These are phyloP conservation scores for Cinnamomum micranthum DNA, from an alignment of 164 flowering plant species.

Conservation along the genomic window DNA sequence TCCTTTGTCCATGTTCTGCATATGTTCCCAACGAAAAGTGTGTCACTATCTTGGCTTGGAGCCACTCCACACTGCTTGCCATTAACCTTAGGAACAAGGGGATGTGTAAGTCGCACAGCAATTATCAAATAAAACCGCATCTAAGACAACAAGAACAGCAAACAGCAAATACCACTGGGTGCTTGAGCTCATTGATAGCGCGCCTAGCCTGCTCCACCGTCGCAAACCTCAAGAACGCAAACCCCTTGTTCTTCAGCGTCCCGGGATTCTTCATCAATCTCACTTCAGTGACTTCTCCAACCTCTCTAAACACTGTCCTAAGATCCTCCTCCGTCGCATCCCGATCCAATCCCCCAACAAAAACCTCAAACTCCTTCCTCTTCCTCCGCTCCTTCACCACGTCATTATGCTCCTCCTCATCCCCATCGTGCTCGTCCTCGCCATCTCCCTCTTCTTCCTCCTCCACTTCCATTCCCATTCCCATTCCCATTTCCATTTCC, in stretches of 20 bases:
- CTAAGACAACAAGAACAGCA: constrained; percentile 5
- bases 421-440: constrained; percentile 4
- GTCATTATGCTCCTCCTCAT: constrained; percentile 30
- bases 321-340: constrained; percentile 33
- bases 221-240: constrained; percentile 32
- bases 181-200: constrained; percentile 32
- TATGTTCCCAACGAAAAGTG: constrained; percentile 86
- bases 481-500: constrained; percentile 17
- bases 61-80: constrained; percentile 96
- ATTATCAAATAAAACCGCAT: not conserved
- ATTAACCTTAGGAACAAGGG: constrained; percentile 48
- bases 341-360: constrained; percentile 33
- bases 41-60: constrained; percentile 93
- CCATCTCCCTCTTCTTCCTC: constrained; percentile 13
- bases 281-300: constrained; percentile 34
- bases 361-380: constrained; percentile 31
- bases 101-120: not conserved
- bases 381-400: constrained; percentile 28
- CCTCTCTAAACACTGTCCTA: constrained; percentile 20
- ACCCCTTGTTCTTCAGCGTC: constrained; percentile 36
- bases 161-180: constrained; percentile 5
- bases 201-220: constrained; percentile 33
- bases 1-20: constrained; percentile 96
- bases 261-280: constrained; percentile 32
- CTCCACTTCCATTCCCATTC: constrained; percentile 12